Percentiles rank a stretch among this genome's conserved stretches.
phyloP scores from a whole-genome alignment of 2,329 filamentous ascomycete species.

The Ceratocystis destructans region DNA sequence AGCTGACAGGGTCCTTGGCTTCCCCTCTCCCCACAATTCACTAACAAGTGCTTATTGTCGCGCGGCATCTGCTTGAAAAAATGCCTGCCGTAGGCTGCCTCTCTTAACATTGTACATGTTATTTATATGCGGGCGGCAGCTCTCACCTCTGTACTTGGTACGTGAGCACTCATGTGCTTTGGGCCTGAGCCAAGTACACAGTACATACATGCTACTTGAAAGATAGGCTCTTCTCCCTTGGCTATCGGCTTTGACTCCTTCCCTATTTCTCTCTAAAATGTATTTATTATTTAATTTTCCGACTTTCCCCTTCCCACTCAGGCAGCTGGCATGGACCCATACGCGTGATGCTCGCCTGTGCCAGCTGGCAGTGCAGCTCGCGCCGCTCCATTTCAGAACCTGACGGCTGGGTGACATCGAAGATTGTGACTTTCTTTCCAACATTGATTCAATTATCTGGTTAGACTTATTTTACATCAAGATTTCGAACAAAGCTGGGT shows the following conservation, averaged over 20 bases:
- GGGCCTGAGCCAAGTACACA: too few relatives aligned
- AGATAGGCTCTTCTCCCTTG: neutral
- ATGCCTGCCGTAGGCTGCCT: neutral
- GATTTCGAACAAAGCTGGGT: neutral
- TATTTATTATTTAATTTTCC: neutral
- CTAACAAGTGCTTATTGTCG: neutral
- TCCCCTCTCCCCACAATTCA: neutral
- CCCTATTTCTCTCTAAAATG: neutral
- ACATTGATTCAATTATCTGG: neutral
- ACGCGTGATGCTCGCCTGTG: neutral
- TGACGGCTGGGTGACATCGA: neutral
- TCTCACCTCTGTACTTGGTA: neutral
- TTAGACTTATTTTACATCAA: neutral
- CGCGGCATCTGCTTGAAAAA: neutral
- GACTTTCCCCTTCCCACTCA: neutral
- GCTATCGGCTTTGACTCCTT: neutral
- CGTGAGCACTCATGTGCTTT: neutral
- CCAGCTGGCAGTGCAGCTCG: neutral
- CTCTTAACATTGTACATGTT: neutral
- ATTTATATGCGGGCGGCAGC: neutral
- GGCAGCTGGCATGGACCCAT: neutral
- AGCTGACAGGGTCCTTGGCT: constrained; percentile 1
- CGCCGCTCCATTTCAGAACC: neutral
- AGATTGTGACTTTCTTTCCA: neutral
- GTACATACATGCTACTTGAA: neutral